Percentiles rank a stretch among this genome's conserved stretches.
phyloP scores from a whole-genome alignment of 1,284 basidiomycete species.

The Omphalotus olearius region DNA sequence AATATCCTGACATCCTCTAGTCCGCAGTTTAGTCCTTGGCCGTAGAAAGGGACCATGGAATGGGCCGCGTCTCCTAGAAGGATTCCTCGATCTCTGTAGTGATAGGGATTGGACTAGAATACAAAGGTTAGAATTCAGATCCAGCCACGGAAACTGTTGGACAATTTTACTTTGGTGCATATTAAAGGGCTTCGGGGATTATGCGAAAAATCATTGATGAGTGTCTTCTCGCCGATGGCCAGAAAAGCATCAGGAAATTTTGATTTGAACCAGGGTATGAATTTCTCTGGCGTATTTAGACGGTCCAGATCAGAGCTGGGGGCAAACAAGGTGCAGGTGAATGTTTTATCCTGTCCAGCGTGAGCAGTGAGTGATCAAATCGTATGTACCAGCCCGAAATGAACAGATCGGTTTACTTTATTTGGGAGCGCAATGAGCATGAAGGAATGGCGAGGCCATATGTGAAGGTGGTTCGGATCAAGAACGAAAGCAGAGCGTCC shows the following conservation, averaged over 20 bases:
- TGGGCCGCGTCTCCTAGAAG: slow-evolving; percentile 95
- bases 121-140: slow-evolving; percentile 3
- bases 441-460: slow-evolving; percentile 97
- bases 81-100: slow-evolving; percentile 85
- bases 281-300: slow-evolving; percentile 54
- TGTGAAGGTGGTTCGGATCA: slow-evolving; percentile 95
- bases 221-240: slow-evolving; percentile 76
- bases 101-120: slow-evolving; percentile 77
- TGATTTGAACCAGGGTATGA: slow-evolving; percentile 74
- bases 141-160: not conserved
- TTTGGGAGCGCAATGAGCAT: slow-evolving; percentile 99
- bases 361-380: slow-evolving; percentile 18
- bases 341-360: slow-evolving; percentile 64
- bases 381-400: slow-evolving; percentile 14
- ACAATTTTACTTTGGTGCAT: slow-evolving; percentile 72
- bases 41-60: slow-evolving; percentile 98
- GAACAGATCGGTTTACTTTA: slow-evolving; percentile 53
- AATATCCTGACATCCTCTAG: slow-evolving; percentile 95
- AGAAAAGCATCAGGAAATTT: slow-evolving; percentile 87
- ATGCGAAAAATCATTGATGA: slow-evolving; percentile 73
- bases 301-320: slow-evolving; percentile 76
- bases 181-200: slow-evolving; percentile 90
- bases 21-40: slow-evolving; percentile 96
- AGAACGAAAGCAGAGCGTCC: slow-evolving; percentile 73
- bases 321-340: slow-evolving; percentile 92